Percentiles rank a stretch among this genome's conserved stretches.
These are phyloP conservation scores for Acanthochlamys bracteata DNA, from an alignment of 106 monocot species.

Conservation along the genomic window DNA sequence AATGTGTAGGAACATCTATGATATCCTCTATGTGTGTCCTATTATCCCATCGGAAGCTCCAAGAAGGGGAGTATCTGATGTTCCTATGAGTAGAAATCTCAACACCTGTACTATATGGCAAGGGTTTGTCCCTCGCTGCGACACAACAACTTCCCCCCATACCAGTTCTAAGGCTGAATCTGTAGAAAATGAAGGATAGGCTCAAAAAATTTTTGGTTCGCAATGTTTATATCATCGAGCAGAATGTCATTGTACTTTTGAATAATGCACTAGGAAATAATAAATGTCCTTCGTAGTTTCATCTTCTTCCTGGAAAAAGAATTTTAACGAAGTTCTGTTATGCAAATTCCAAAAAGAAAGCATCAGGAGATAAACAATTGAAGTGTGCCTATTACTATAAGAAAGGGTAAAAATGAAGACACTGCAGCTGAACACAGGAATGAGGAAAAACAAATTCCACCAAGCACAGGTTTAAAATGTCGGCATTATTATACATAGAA, in stretches of 20 bases:
- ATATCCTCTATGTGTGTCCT: slow-evolving; percentile 90
- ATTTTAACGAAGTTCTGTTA: too few relatives aligned
- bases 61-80: slow-evolving; percentile 75
- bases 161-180: not conserved
- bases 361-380: too few relatives aligned
- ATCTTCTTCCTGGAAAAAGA: not conserved
- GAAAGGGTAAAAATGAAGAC: too few relatives aligned
- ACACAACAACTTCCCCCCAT: slow-evolving; percentile 96
- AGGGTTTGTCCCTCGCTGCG: slow-evolving; percentile 44
- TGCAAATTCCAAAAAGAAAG: too few relatives aligned
- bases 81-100: slow-evolving; percentile 55
- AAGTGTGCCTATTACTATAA: too few relatives aligned
- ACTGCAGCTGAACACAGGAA: too few relatives aligned
- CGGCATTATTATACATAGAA: too few relatives aligned
- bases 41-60: slow-evolving; percentile 93
- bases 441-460: too few relatives aligned
- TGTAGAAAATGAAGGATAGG: not conserved
- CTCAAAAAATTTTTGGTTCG: not conserved
- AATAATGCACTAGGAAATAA: too few relatives aligned
- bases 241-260: too few relatives aligned
- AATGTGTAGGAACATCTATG: slow-evolving; percentile 30
- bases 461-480: too few relatives aligned
- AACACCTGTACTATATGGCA: slow-evolving; percentile 12
- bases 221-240: not conserved
- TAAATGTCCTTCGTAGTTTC: not conserved